Conservation (phyloP, 1,284 basidiomycete species). For the Leccinum griseonigrum region DNA sequence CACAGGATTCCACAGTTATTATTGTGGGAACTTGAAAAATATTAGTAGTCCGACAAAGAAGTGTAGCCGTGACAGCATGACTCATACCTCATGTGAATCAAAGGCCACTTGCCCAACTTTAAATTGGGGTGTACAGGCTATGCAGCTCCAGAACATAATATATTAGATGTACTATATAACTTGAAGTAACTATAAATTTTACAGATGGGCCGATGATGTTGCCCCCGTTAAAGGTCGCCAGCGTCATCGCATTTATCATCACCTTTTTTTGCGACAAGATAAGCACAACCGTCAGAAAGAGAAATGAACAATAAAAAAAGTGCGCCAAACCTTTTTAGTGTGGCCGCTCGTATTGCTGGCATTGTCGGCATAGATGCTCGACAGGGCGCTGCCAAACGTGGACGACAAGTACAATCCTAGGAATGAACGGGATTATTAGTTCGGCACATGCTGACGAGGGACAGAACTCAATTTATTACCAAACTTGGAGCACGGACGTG, state of each 20-base stretch:
- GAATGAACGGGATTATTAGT: not conserved
- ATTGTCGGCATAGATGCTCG: slow-evolving; percentile 64
- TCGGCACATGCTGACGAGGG: not conserved
- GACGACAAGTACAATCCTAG: slow-evolving; percentile 53
- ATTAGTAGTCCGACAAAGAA: too few species aligned
- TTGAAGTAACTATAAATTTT: too few species aligned
- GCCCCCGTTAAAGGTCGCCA: slow-evolving; percentile 30
- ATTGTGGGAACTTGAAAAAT: too few species aligned
- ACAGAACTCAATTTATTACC: slow-evolving; percentile 35
- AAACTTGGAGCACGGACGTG: slow-evolving; percentile 55
- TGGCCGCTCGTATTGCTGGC: slow-evolving; percentile 65
- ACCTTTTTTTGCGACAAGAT: slow-evolving; percentile 19
- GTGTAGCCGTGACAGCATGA: too few species aligned
- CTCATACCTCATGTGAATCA: too few species aligned
- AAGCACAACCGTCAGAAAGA: not conserved
- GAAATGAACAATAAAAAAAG: not conserved
- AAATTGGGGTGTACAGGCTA: too few species aligned
- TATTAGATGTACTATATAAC: too few species aligned
- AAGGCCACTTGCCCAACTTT: too few species aligned
- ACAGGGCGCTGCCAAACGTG: slow-evolving; percentile 59
- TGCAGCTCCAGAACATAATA: too few species aligned
- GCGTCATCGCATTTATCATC: slow-evolving; percentile 32
- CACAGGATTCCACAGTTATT: too few species aligned
- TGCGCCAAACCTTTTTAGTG: slow-evolving; percentile 54
- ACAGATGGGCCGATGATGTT: slow-evolving; percentile 27